Evolutionary conservation across 176 grass and related monocot species (phyloP).

Genomic region (Aegilops speltoides): DNA sequence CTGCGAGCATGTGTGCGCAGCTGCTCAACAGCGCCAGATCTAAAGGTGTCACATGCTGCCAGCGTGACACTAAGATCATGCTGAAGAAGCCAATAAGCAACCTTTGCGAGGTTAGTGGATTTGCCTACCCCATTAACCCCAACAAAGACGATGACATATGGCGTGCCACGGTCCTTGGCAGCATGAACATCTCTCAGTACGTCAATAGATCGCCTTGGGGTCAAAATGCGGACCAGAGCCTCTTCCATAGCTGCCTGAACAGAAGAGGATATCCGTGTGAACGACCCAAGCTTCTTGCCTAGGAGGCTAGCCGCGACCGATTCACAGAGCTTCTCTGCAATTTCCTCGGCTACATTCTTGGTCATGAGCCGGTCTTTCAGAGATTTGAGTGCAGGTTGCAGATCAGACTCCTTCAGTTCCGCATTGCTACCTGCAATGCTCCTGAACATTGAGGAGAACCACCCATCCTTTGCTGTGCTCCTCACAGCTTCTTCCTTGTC

Average conservation of each 20-base stretch:
- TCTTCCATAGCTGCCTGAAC: constrained; percentile 36
- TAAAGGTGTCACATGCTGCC: constrained; percentile 90
- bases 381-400: not conserved
- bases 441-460: constrained; percentile 60
- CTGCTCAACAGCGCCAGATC: constrained; percentile 96
- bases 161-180: not conserved
- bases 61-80: constrained; percentile 88
- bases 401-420: not conserved
- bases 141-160: not conserved
- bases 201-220: not conserved
- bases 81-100: constrained; percentile 93
- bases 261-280: constrained; percentile 60
- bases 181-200: not conserved
- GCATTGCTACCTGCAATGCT: not conserved
- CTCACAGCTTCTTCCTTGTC: constrained; percentile 60
- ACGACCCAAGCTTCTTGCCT: constrained; percentile 52
- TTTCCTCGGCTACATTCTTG: constrained; percentile 51
- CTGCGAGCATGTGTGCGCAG: constrained; percentile 75
- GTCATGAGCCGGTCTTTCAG: not conserved
- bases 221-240: not conserved
- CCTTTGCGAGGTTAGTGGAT: constrained; percentile 35
- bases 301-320: constrained; percentile 32
- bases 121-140: constrained; percentile 11
- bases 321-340: constrained; percentile 67
- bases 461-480: constrained; percentile 58